Base-by-base conservation (phyloP, 2,329 filamentous ascomycete species). In the Colletotrichum theobromicola region DNA sequence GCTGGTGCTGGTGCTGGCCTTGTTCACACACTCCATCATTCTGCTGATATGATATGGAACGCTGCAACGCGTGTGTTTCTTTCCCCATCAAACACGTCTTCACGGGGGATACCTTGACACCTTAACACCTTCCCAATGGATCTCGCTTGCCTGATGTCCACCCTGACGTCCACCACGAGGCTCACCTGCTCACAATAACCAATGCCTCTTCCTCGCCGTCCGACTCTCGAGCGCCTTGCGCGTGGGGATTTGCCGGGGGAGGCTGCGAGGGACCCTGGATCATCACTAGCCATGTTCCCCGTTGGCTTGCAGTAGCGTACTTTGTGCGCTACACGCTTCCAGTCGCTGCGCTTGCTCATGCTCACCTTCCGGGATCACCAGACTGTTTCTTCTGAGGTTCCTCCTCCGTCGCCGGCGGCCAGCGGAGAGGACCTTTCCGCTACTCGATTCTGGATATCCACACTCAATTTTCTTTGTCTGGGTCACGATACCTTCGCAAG, bases 371-470 rank as follows among this genome's bases (percentile, higher is more conserved):
- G 18, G 26, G 63, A 32, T 62, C 35, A 53, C 58, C 34, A 42
- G 60, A 9, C 16, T 16, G 32, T 37, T 21, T 37, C 34, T 55
- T 42, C 42, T 50, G n/a, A 50, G 42, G n/a, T 21, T 50, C 42
- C 37, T n/a, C n/a, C 68, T 46, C 61, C 60, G 67, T 70, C 60
- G 26, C 34, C 67, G 60, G 46, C 67, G 60, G 46, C 67, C 15
- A 30, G 62, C 69, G 69, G 69, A 60, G 69, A 67, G 62, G 69
- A 71, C 26, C 15, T 69, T 72, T 69, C 70, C 65, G 65, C 70
- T n/a, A 32, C 55, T 58, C 34, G 24, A 57, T 7, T 72, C 50
- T 24, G 62, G 30, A 46, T 24, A 26, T 53, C 50, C 35, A 65
- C 58, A 58, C 58, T 55, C 42, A 34, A 62, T 32, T 32, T 34